Percentiles rank a stretch among this genome's conserved stretches.
Evolutionary conservation across 2,329 filamentous ascomycete genomes (phyloP).

Genomic region (Knoxdaviesia capensis): DNA sequence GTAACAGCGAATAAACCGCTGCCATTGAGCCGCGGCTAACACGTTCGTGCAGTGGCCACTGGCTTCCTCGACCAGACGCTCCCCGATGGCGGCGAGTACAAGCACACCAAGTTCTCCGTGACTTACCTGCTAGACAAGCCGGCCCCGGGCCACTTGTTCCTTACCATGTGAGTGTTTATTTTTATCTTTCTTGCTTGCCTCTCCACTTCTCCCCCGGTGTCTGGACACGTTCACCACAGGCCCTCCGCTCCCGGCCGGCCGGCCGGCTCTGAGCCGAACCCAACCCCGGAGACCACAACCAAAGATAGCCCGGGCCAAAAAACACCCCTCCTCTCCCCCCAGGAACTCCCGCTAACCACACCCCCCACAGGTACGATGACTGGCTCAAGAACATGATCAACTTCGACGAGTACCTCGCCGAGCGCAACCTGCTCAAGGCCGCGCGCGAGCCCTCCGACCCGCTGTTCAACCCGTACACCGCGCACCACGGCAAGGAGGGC

Average conservation of each 20-base stretch:
- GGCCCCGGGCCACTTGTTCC: conserved; percentile 12
- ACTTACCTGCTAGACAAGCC: conserved; percentile 11
- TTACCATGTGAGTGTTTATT: conserved; percentile 8
- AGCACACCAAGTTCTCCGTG: conserved; percentile 13
- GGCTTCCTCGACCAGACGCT: conserved; percentile 12
- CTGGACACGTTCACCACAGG: no score
- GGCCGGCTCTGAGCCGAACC: no score
- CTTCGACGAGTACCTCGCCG: conserved; percentile 13
- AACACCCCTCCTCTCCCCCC: neutral
- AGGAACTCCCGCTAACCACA: neutral
- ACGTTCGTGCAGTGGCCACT: conserved; percentile 8
- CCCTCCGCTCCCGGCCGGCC: no score
- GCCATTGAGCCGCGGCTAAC: neutral
- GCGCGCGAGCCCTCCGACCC: conserved; percentile 10
- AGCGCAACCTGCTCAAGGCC: conserved; percentile 6
- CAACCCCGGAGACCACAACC: no score
- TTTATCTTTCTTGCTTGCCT: neutral
- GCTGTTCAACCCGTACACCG: conserved; percentile 12
- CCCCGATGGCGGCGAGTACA: conserved; percentile 10
- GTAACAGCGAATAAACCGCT: neutral
- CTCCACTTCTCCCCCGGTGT: neutral
- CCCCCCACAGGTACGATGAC: conserved; percentile 11
- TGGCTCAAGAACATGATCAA: conserved; percentile 14
- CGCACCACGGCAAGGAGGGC: conserved; percentile 13
- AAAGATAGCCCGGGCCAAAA: no score